Evolutionary conservation across 805 yeast genomes (phyloP).

Genomic region (Candida ipomoeae): DNA sequence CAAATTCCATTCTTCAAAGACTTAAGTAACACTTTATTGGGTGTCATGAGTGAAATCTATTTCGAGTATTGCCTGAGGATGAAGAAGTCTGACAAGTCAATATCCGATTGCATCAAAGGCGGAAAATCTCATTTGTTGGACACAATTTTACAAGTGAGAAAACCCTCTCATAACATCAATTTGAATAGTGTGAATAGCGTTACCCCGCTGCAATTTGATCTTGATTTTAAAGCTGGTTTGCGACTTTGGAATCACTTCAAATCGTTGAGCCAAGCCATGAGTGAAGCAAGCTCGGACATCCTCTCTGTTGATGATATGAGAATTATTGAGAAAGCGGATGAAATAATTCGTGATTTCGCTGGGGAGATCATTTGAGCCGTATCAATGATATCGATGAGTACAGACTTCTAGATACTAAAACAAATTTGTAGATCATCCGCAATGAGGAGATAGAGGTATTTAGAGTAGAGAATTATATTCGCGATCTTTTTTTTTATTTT

Average conservation of each 20-base stretch:
- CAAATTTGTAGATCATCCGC: neutral
- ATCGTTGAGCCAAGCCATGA: constrained; percentile 21
- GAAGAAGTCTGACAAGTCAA: constrained; percentile 20
- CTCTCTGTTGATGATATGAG: constrained; percentile 22
- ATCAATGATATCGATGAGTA: neutral
- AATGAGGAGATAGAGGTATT: neutral
- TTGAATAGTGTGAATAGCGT: constrained; percentile 39
- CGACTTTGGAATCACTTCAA: constrained; percentile 35
- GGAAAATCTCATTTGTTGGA: constrained; percentile 33
- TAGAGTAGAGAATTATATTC: neutral
- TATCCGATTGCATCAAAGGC: constrained; percentile 24
- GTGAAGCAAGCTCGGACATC: constrained; percentile 26
- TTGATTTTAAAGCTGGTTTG: constrained; percentile 31
- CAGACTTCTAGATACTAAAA: neutral
- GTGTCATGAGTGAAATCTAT: constrained; percentile 53
- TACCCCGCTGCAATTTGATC: constrained; percentile 27
- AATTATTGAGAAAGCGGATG: constrained; percentile 27
- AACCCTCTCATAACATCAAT: constrained; percentile 38
- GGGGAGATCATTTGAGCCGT: neutral
- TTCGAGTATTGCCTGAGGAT: constrained; percentile 40
- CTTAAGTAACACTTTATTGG: constrained; percentile 60
- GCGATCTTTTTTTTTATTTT: neutral
- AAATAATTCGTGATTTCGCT: constrained; percentile 6
- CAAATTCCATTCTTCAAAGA: constrained; percentile 58
- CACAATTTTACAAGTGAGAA: constrained; percentile 34